Conservation (phyloP, 1,284 basidiomycete genomes). For the Papiliotrema nemorosa region DNA sequence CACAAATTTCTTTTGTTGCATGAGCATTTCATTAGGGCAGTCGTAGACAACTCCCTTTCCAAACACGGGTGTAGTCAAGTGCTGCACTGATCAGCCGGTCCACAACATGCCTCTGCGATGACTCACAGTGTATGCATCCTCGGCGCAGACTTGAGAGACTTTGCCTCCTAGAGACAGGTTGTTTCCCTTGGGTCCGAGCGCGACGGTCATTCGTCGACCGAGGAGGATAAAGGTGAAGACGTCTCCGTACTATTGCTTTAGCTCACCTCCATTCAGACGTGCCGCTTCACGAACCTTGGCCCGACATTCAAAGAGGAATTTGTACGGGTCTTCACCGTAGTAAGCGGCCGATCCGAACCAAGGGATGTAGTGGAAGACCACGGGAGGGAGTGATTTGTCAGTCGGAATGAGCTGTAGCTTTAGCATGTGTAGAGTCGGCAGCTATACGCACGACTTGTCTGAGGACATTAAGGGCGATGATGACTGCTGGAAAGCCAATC, state of each 20-base stretch:
- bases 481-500: conserved; percentile 39
- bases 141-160: conserved; percentile 85
- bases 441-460: conserved; percentile 56
- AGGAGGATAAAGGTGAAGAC: conserved; percentile 94
- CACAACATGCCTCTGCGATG: neutral
- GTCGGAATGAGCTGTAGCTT: conserved; percentile 55
- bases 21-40: conserved; percentile 90
- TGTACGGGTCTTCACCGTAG: conserved; percentile 77
- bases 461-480: conserved; percentile 60
- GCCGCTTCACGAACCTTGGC: conserved; percentile 70
- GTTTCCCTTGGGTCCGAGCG: conserved; percentile 86
- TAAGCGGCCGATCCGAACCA: conserved; percentile 69
- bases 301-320: conserved; percentile 68
- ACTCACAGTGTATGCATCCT: conserved; percentile 89
- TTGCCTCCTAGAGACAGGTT: conserved; percentile 95
- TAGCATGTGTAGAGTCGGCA: neutral
- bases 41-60: conserved; percentile 98
- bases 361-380: conserved; percentile 75
- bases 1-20: conserved; percentile 97
- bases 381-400: conserved; percentile 62
- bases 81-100: conserved; percentile 51
- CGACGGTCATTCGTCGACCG: conserved; percentile 85
- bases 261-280: neutral
- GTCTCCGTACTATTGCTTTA: conserved; percentile 55
- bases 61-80: conserved; percentile 86